phyloP scores from a whole-genome alignment of 2,329 filamentous ascomycete genomes.

The Cadophora malorum region DNA sequence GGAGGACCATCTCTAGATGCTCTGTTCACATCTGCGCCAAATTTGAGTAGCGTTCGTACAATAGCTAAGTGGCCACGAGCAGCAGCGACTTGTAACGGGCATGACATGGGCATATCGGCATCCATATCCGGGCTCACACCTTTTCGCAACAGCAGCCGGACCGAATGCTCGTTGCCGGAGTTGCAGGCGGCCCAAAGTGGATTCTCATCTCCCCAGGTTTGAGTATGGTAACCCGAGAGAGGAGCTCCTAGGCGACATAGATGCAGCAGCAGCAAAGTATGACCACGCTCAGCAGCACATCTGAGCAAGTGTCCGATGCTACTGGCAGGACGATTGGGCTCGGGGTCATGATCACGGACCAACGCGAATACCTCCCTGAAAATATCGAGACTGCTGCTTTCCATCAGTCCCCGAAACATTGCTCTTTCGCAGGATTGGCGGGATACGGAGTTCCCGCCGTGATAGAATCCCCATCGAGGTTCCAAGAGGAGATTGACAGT shows the following conservation, averaged over 20 bases:
- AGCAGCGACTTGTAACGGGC: not conserved
- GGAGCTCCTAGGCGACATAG: not conserved
- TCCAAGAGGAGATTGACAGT: not conserved
- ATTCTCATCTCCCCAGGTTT: not conserved
- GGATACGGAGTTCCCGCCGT: too few relatives aligned
- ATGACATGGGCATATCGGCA: not conserved
- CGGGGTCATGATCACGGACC: not conserved
- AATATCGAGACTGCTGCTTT: not conserved
- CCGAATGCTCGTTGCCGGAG: not conserved
- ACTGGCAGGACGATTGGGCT: not conserved
- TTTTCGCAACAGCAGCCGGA: not conserved
- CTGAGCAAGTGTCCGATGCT: not conserved
- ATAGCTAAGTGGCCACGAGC: not conserved
- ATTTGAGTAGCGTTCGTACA: not conserved
- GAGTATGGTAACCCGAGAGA: not conserved
- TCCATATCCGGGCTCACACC: not conserved
- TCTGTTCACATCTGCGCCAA: not conserved
- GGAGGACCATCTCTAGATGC: not conserved
- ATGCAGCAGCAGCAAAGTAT: not conserved
- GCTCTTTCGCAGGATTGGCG: too few relatives aligned
- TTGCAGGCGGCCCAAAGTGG: not conserved
- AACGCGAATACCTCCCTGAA: not conserved
- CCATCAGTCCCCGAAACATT: too few relatives aligned
- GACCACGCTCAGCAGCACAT: not conserved
- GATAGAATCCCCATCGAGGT: not conserved